Base-by-base conservation (phyloP, 257 asterid genomes). In the Knoxia roxburghii region DNA sequence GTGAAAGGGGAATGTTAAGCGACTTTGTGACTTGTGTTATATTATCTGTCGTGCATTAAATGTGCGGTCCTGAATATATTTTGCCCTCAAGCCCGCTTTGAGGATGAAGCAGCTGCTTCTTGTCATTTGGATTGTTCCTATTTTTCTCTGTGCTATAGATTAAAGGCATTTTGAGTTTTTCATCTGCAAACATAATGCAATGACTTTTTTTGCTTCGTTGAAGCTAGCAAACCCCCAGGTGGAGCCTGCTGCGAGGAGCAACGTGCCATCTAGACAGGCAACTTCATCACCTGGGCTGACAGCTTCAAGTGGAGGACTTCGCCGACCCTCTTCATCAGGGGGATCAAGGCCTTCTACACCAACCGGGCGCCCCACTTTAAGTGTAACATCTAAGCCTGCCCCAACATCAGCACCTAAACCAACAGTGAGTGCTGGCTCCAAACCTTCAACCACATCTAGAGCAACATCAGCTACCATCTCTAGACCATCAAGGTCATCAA, bases 341-440 rank as follows among this genome's bases (percentile, higher is more conserved):
- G 96, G 95, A 17, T 87, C 98, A 69, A 85, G 99, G 79, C 96
- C 98, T 24, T 84, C 79, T 68, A 90, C 98, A 26, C 98, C 96
- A 37, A 89, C 96, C 0, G 93, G 96, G 37, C 95, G 96, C 48
- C 86, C 93, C 61, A 86, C 86, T 63, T 62, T 83, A 67, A 87
- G 75, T 76, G 64, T 83, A 24, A 48, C 84, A 66, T 81, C 91
- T 64, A 94, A 73, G 75, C 51, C 88, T 61, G 76, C 89, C 65
- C 61, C 79, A 45, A 70, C 39, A 45, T 13, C 84, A 6, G 74
- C 85, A n/a, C 72, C 96, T 55, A 90, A 59, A 80, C 40, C 78
- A 72, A 70, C 85, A 53, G 40, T 85, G 43, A 79, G 68, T 67
- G 21, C 86, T 6, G 64, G 66, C 62, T 78, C 77, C 10, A 78